Base-by-base conservation (phyloP, 768 basidiomycete species). In the Exsudoporus frostii region DNA sequence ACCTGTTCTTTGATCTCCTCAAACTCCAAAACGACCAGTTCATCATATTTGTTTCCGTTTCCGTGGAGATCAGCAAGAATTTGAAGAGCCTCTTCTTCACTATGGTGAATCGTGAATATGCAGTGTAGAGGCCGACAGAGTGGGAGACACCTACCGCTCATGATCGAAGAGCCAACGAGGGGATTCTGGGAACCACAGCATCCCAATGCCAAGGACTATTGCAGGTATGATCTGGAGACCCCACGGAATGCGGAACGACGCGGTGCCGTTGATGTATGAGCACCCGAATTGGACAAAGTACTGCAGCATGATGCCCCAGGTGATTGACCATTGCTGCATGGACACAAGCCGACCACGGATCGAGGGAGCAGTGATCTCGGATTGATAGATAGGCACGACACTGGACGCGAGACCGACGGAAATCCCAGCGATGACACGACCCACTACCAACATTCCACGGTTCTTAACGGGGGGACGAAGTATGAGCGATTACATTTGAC, bases 181-280 rank as follows among this genome's bases (percentile, higher is more conserved):
- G 42, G 79, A 82, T 60, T 86, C 85, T 0, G 85, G 86, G 75
- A 88, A 85, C 56, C 77, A 53, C 11, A 75, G 45, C 86, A 91
- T 89, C 41, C 88, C 86, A 8, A 79, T 22, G 44, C 80, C 81
- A 25, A 90, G 77, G 11, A 92, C 50, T 53, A 88, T 77, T 7
- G 85, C 90, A 22, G 88, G 88, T 48, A 92, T 88, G 75, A 86
- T 79, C 65, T 90, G 89, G 25, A 90, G 70, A 51, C 84, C 85
- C 86, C 86, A 88, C 10, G 88, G 88, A 58, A 90, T 85, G 24
- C 88, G 83, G 79, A 89, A 90, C 0, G 86, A 87, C 0, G 86
- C 85, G 13, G 66, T 74, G 30, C 86, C 84, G 19, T 83, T 69
- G 65, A 89, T 85, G 65, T 71, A 70, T 1, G 85, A 88, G 65